Percentiles rank a stretch among this genome's conserved stretches.
phyloP scores from a whole-genome alignment of 768 basidiomycete species.

The Leccinum fibrillosum region DNA sequence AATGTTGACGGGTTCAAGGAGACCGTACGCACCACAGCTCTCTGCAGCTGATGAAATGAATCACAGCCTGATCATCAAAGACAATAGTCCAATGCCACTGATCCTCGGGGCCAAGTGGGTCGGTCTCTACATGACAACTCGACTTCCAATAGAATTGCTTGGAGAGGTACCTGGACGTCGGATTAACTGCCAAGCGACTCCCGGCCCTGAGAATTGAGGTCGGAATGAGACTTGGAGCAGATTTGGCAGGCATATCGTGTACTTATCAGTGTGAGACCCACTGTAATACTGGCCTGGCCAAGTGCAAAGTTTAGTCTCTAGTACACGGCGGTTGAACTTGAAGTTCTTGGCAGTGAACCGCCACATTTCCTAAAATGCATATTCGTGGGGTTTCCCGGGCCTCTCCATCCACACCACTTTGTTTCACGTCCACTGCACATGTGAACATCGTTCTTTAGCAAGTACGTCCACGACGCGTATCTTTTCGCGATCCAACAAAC shows the following conservation, averaged over 20 bases:
- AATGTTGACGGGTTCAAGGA: neutral
- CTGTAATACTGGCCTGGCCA: too few relatives aligned
- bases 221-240: too few relatives aligned
- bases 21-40: neutral
- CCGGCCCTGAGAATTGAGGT: neutral
- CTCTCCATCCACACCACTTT: neutral
- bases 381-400: neutral
- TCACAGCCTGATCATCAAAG: neutral
- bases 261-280: too few relatives aligned
- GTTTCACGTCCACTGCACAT: constrained; percentile 20
- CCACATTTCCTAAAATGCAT: constrained; percentile 26
- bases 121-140: neutral
- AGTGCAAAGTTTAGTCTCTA: too few relatives aligned
- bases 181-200: neutral
- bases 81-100: neutral
- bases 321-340: too few relatives aligned
- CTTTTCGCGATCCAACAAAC: neutral
- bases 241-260: too few relatives aligned
- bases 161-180: neutral
- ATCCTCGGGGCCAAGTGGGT: neutral
- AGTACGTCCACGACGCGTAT: constrained; percentile 14
- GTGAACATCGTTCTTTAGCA: constrained; percentile 7
- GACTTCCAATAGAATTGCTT: neutral
- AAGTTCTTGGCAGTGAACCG: neutral
- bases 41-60: neutral